Conservation (phyloP, 225 moss, liverwort and hornwort species). For the Straminergon stramineum region DNA sequence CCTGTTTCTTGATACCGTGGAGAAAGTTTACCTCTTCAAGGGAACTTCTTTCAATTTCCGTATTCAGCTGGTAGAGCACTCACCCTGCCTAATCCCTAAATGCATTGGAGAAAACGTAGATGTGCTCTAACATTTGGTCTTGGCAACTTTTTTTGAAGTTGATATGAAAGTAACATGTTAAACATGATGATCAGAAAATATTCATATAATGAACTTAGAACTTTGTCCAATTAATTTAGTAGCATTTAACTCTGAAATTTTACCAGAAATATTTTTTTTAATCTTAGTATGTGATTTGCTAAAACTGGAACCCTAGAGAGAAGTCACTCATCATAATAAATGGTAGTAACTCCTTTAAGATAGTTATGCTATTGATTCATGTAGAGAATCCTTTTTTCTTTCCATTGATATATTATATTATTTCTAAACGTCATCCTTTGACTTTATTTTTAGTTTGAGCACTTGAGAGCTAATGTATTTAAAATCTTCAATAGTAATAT, state of each 20-base stretch:
- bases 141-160: not conserved
- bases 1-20: conserved; percentile 67
- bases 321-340: not conserved
- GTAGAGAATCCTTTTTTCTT: not conserved
- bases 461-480: no score
- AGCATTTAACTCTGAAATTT: not conserved
- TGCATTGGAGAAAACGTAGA: not conserved
- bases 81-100: not conserved
- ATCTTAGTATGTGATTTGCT: not conserved
- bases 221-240: not conserved
- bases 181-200: not conserved
- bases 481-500: not conserved
- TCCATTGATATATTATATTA: not conserved
- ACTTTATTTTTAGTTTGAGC: not conserved
- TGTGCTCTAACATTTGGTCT: not conserved
- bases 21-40: conserved; percentile 66
- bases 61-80: conserved; percentile 60
- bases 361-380: not conserved
- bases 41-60: conserved; percentile 79
- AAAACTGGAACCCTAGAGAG: not conserved
- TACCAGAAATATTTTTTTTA: not conserved
- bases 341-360: not conserved
- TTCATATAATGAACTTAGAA: not conserved
- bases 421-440: not conserved
- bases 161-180: not conserved